These are phyloP conservation scores for Penicillium sp. DNA, from an alignment of 2,329 filamentous ascomycete genomes.

Conservation along the genomic window DNA sequence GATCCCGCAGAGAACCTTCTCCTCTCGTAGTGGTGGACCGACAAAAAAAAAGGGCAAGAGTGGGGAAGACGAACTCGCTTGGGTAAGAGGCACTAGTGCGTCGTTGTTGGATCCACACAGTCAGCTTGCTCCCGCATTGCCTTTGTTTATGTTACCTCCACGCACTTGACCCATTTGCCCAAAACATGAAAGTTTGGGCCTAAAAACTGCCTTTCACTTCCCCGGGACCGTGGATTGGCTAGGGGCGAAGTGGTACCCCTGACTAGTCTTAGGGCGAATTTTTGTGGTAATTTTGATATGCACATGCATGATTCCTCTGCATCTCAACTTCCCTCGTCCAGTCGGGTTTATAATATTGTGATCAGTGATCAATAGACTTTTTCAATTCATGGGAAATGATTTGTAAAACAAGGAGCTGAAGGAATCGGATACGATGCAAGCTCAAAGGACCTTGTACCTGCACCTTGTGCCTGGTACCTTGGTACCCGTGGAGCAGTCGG, in stretches of 20 bases:
- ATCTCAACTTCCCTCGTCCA: not conserved
- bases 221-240: not conserved
- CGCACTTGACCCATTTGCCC: not conserved
- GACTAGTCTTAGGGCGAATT: conserved; percentile 13
- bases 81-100: not conserved
- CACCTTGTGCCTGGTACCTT: not conserved
- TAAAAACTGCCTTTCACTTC: not conserved
- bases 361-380: not conserved
- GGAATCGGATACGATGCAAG: not conserved
- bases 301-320: not conserved
- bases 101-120: not conserved
- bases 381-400: not conserved
- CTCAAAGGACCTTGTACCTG: not conserved
- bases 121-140: not conserved
- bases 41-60: not conserved
- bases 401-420: not conserved
- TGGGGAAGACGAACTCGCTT: not conserved
- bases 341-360: not conserved
- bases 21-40: not conserved
- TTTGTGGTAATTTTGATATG: not conserved
- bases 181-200: not conserved
- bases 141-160: not conserved
- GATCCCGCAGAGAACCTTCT: conserved; percentile 10
- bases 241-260: conserved; percentile 13
- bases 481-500: not conserved